These are phyloP conservation scores for Chalara sp. DNA, from an alignment of 2,329 filamentous ascomycete genomes.

Conservation along the genomic window DNA sequence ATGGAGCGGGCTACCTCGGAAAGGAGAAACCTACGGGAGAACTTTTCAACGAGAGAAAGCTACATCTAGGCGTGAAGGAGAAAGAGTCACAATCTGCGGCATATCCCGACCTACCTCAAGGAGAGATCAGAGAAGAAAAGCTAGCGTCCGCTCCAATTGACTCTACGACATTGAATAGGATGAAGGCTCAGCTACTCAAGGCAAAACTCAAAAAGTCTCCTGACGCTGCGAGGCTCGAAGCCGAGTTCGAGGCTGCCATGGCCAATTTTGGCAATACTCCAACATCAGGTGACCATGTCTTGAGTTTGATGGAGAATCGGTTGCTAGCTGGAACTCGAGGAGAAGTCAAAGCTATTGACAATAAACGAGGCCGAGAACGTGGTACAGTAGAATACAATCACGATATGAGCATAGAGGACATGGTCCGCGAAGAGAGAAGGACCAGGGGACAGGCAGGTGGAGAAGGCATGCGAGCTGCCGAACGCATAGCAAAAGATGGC, in stretches of 20 bases:
- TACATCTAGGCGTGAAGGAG: constrained; percentile 46
- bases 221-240: constrained; percentile 70
- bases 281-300: constrained; percentile 65
- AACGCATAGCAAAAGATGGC: constrained; percentile 86
- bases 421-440: constrained; percentile 89
- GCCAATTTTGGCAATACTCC: constrained; percentile 47
- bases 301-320: constrained; percentile 83
- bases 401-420: constrained; percentile 94
- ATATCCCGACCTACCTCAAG: constrained; percentile 39
- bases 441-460: constrained; percentile 72
- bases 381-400: constrained; percentile 85
- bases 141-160: constrained; percentile 50
- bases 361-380: constrained; percentile 75
- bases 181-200: constrained; percentile 94
- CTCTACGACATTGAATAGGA: constrained; percentile 74
- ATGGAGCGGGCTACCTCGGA: constrained; percentile 77
- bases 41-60: constrained; percentile 69
- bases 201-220: constrained; percentile 77
- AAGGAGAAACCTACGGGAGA: constrained; percentile 87
- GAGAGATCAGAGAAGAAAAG: constrained; percentile 50
- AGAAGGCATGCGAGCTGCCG: constrained; percentile 76
- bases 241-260: constrained; percentile 73
- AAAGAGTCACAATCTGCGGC: constrained; percentile 27
- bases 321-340: constrained; percentile 68
- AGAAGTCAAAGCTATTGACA: constrained; percentile 74